Base-by-base conservation (phyloP, 2,329 filamentous ascomycete species). In the Beauveria scarabaeidicola region DNA sequence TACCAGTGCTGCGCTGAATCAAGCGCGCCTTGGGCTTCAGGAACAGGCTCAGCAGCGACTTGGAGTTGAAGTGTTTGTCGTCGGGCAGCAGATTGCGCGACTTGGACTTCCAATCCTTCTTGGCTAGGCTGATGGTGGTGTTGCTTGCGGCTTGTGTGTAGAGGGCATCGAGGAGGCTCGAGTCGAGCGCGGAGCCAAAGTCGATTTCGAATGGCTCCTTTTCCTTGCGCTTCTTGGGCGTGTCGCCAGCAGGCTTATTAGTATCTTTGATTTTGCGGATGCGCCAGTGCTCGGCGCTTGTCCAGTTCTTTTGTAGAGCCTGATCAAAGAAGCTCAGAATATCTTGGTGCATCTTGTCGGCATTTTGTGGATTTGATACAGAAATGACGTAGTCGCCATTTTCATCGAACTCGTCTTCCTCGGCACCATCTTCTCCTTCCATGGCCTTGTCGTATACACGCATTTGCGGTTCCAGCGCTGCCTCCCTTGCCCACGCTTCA, bases 251-350 rank as follows among this genome's bases (percentile, higher is more conserved):
- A 8, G 84, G 80, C 72, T 92, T 91, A 67, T 79, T 81, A 68
- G 80, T 76, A 64, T 87, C 85, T 69, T 97, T 97, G 73, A 99
- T 94, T 69, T 91, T 91, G 63, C 90, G 84, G 69, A 99, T 97
- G 65, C 93, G 88, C 94, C 94, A 99, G 74, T 99, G 94, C 72
- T 97, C 94, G n/a, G 94, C 93, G 52, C 91, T 95, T 6, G 89
- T 88, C 93, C 94, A 99, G 69, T 97, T 97, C 81, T 96, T 97
- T 70, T 94, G 90, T 47, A 97, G 77, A 2, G 93, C 92, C 69
- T 96, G 91, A 72, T 99, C 94, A 69, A 99, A 99, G 76, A 97
- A 99, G 69, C 90, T 89, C n/a, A 99, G 81, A 61, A 99, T 96
- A 67, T 96, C 93, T 66, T 97, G 91, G 69, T 97, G 91, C 71